Evolutionary conservation across 2,329 filamentous ascomycete genomes (phyloP), one percentile per base, ranked within the genome.

Genomic region (Colletotrichum liaoningense): DNA sequence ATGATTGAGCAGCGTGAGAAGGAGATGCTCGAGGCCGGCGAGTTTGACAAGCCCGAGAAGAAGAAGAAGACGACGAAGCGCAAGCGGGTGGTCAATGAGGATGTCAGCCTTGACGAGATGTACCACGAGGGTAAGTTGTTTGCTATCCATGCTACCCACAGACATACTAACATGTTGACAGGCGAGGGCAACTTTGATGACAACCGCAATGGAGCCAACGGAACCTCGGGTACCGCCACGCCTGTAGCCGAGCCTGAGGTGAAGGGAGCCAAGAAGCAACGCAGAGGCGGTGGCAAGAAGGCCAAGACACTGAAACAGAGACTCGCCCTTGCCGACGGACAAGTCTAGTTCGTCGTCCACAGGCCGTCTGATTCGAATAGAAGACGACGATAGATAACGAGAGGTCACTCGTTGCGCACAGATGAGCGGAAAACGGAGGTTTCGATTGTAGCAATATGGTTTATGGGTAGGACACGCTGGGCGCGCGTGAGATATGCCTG

Each of bases 171-270:
- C 76, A 67, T 14, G 14, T 52, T 69, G 5, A 66, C 79, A 98
- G 96, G 96, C 79, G 97, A 99, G 88, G 97, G 97, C 73, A 92
- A 98, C 81, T 99, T 99, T 84, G 96, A 98, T 78, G 95, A 97
- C 77, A 97, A 97, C 80, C 91, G 62, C 91, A 46, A 26, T 11
- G 59, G 35, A 7, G 70, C 59, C 55, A 59, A 35, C 42, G 70
- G 70, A 19, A 81, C 83, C 28, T 97, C 94, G 3, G 97, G 95
- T 46, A 92, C 95, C 0, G 95, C 94, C 4, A 98, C 97, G 1
- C 95, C 95, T 0, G 89, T 93, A 12, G 85, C 82, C 4, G 84
- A 84, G 54, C 88, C 89, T 19, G 81, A 88, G 42, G 80, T 82
- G 42, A 87, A 85, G 77, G 79, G 83, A 54, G 80, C 83, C 69